Evolutionary conservation across 768 basidiomycete genomes (phyloP), one percentile per base, ranked within the genome.

Genomic region (Pleurotus djamor): DNA sequence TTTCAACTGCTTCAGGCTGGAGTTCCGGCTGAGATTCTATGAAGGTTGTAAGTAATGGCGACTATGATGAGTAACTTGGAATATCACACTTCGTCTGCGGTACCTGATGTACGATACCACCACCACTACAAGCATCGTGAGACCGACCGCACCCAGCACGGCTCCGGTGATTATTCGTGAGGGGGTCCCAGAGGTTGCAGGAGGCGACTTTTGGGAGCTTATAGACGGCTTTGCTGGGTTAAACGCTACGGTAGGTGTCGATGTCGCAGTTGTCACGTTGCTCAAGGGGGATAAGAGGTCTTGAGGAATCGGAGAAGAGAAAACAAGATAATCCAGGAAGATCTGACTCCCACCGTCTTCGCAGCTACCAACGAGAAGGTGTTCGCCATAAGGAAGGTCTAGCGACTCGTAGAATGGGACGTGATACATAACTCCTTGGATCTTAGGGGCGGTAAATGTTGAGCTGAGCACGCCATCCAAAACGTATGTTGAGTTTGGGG

Each of bases 401-500:
- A 17, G 45, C 7, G 45, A 47, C n/a, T 47, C 14, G 45, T 47
- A 47, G 17, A 47, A 47, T 47, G 17, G 13, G 13, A n/a, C 14
- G 14, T 47, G 45, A 16, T 47, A 47, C 9, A 8, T 7, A 47
- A 17, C 45, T 14, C 45, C 45, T 14, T 17, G 45, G 17, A 14
- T 12, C 17, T 33, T 41, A 13, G 17, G n/a, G 61, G 61, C 4
- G 43, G 52, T 43, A 17, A 57, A 64, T 37, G 13, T 8, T 56
- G 21, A 12, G 41, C 4, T 32, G 58, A 28, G 21, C 21, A 28
- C 48, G 21, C 59, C 61, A 35, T 67, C 66, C 12, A 67, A 10
- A 13, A 35, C 57, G 52, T 64, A 67, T 4, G 57, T 60, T 21
- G 66, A 64, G 34, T 21, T 50, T 32, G 52, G 58, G 12, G 57